phyloP scores from a whole-genome alignment of 306 rosid species.

The Macrotyloma uniflorum region DNA sequence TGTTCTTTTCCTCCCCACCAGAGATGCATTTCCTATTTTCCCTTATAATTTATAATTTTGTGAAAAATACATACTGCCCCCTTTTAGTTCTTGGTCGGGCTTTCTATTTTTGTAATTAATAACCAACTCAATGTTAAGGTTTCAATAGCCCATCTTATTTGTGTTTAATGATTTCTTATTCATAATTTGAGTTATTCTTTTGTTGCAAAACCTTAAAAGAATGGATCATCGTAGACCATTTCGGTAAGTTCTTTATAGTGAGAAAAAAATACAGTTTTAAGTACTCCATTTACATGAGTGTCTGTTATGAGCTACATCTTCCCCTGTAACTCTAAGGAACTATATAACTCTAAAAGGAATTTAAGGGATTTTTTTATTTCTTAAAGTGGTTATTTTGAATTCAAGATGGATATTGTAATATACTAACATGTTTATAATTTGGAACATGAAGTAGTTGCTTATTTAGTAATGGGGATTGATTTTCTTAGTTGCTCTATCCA shows the following conservation, averaged over 20 bases:
- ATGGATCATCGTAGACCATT: constrained; percentile 1
- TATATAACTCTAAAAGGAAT: background rate
- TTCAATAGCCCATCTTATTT: background rate
- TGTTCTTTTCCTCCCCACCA: constrained; percentile 2
- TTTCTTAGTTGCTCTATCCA: background rate
- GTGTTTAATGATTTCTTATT: background rate
- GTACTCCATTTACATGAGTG: background rate
- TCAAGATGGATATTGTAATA: constrained; percentile 2
- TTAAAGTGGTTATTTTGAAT: constrained; percentile 18
- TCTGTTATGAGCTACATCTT: constrained; percentile 17
- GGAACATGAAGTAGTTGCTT: constrained; percentile 22
- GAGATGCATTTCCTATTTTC: constrained; percentile 7
- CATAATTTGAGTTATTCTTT: background rate
- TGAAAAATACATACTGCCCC: background rate
- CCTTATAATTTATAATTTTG: background rate
- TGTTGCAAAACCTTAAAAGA: constrained; percentile 2
- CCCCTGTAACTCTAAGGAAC: background rate
- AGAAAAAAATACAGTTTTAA: background rate
- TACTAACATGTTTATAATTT: constrained; percentile 1
- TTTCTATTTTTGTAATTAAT: constrained; percentile 21
- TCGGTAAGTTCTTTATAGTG: background rate
- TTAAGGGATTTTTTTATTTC: constrained; percentile 22
- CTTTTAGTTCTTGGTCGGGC: background rate
- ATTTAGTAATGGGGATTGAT: background rate
- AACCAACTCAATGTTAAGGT: background rate